phyloP scores from a whole-genome alignment of 768 basidiomycete genomes.

The Tulasnella sp. region DNA sequence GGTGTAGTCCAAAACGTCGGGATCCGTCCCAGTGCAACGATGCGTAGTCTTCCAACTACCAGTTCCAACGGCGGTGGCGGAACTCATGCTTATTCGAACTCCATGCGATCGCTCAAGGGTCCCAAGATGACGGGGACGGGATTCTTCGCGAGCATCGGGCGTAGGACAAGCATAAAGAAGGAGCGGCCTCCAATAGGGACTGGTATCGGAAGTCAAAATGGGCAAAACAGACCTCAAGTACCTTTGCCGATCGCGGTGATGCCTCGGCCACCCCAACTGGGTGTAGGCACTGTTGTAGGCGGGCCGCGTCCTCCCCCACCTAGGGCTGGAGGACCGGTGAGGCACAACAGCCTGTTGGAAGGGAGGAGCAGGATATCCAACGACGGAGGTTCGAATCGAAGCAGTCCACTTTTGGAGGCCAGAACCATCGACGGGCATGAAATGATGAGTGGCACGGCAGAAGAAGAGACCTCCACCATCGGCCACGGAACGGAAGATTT shows the following conservation, averaged over 20 bases:
- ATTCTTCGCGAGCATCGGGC: slow-evolving; percentile 24
- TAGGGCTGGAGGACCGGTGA: background rate
- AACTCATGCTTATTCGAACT: background rate
- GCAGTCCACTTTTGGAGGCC: background rate
- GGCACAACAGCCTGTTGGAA: slow-evolving; percentile 10
- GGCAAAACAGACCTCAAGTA: background rate
- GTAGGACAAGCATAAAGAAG: slow-evolving; percentile 21
- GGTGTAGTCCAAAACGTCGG: slow-evolving; percentile 6
- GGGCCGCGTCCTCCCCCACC: slow-evolving; percentile 1
- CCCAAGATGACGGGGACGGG: background rate
- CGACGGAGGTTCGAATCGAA: background rate
- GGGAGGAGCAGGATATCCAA: background rate
- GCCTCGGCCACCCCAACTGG: background rate
- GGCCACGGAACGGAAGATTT: background rate
- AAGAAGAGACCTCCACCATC: background rate
- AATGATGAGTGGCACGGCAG: background rate
- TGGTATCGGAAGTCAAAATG: background rate
- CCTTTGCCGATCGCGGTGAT: background rate
- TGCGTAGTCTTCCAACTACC: background rate
- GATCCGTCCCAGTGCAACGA: background rate
- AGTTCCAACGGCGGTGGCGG: background rate
- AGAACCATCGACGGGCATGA: background rate
- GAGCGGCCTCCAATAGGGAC: slow-evolving; percentile 8
- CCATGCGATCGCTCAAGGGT: background rate
- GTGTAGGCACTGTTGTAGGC: background rate